These are phyloP conservation scores for Multifurca ochricompacta DNA, from an alignment of 768 basidiomycete genomes.

Conservation along the genomic window DNA sequence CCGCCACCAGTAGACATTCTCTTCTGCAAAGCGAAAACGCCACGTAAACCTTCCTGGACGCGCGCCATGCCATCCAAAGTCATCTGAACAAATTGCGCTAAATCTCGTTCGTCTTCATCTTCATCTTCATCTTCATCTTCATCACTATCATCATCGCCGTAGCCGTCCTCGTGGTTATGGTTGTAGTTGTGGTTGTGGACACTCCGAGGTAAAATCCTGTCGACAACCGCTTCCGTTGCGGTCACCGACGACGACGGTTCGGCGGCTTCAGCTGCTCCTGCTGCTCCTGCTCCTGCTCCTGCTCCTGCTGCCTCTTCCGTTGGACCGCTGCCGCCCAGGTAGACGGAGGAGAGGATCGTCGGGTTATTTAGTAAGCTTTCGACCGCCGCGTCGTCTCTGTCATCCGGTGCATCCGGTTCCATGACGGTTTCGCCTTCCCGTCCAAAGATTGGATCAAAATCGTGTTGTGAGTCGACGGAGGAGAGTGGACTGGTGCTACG, in stretches of 20 bases:
- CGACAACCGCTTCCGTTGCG: background rate
- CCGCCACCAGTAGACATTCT: conserved; percentile 9
- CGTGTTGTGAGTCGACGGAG: background rate
- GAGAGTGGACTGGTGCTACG: conserved; percentile 17
- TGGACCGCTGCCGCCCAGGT: too few relatives aligned
- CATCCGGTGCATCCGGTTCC: conserved; percentile 6
- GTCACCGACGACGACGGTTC: conserved; percentile 11
- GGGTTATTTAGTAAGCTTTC: conserved; percentile 10
- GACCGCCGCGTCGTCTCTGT: conserved; percentile 14
- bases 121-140: background rate
- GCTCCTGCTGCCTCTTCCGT: too few relatives aligned
- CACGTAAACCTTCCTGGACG: conserved; percentile 16
- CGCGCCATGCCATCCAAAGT: conserved; percentile 15
- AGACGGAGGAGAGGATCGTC: background rate
- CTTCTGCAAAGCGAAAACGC: conserved; percentile 10
- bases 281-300: too few relatives aligned
- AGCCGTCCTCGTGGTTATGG: too few relatives aligned
- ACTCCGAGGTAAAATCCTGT: background rate
- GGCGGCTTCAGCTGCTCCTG: background rate
- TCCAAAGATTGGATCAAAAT: background rate
- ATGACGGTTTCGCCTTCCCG: background rate
- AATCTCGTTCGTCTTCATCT: conserved; percentile 13
- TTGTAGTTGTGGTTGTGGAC: too few relatives aligned
- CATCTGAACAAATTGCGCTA: conserved; percentile 14
- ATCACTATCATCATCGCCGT: too few relatives aligned